Evolutionary conservation across 148 eudicot genomes (phyloP).

Genomic region (Fallopia convolvulus): DNA sequence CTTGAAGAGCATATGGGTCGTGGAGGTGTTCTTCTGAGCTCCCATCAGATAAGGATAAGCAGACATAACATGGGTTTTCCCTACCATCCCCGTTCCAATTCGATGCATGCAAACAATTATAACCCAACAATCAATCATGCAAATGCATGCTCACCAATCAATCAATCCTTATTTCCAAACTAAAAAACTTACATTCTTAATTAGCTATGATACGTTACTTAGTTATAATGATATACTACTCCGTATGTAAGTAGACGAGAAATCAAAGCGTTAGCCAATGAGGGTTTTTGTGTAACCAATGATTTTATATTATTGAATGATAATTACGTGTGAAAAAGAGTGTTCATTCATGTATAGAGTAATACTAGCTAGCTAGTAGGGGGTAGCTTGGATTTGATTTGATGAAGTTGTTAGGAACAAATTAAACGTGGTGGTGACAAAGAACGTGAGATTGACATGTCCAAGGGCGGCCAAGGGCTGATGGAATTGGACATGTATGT

Average conservation of each 20-base stretch:
- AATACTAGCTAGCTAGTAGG: too few relatives aligned
- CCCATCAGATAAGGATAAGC: not conserved
- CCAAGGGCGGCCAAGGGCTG: not conserved
- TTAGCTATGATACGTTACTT: too few relatives aligned
- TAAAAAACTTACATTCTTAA: too few relatives aligned
- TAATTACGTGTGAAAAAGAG: too few relatives aligned
- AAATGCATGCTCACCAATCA: not conserved
- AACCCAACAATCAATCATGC: not conserved
- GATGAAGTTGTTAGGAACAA: not conserved
- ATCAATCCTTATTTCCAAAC: too few relatives aligned
- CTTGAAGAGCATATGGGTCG: not conserved
- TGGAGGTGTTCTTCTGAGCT: not conserved
- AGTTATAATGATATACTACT: too few relatives aligned
- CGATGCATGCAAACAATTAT: not conserved
- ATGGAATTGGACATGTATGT: not conserved
- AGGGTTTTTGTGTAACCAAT: not conserved
- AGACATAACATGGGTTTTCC: not conserved
- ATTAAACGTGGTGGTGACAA: constrained; percentile 1
- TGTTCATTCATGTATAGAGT: not conserved
- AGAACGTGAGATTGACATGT: not conserved
- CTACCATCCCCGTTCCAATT: not conserved
- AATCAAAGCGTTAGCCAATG: not conserved
- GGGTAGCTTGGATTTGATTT: not conserved
- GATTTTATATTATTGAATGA: too few relatives aligned
- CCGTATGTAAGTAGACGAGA: too few relatives aligned